These are phyloP conservation scores for Trichosporon sp. DNA, from an alignment of 1,284 basidiomycete genomes.

Conservation along the genomic window DNA sequence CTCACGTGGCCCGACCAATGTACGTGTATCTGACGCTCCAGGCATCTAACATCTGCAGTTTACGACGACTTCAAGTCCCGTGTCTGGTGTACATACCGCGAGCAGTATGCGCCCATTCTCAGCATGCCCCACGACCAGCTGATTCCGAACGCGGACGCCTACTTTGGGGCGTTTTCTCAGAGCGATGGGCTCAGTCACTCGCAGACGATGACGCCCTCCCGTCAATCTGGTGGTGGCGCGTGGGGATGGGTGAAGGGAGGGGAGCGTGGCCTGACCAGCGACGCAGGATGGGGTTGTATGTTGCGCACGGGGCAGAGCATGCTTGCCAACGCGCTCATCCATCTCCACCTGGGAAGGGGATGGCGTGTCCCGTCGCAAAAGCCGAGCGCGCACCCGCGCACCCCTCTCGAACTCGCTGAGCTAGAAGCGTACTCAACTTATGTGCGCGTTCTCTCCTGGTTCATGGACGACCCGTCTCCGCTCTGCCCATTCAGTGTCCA, in stretches of 20 bases:
- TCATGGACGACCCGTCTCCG: slow-evolving; percentile 83
- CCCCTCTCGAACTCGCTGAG: slow-evolving; percentile 25
- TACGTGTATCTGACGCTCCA: slow-evolving; percentile 25
- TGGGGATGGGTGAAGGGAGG: slow-evolving; percentile 50
- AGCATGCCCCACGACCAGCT: slow-evolving; percentile 51
- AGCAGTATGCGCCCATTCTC: slow-evolving; percentile 75
- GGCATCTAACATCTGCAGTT: slow-evolving; percentile 53
- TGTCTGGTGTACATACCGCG: slow-evolving; percentile 90
- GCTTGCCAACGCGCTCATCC: slow-evolving; percentile 79
- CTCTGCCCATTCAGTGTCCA: slow-evolving; percentile 94
- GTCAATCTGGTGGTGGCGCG: slow-evolving; percentile 18
- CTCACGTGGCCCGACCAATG: slow-evolving; percentile 47
- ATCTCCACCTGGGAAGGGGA: slow-evolving; percentile 78
- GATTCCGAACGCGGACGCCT: slow-evolving; percentile 38
- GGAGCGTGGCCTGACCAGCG: slow-evolving; percentile 81
- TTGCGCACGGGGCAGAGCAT: slow-evolving; percentile 88
- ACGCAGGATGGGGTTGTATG: slow-evolving; percentile 99
- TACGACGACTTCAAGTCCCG: slow-evolving; percentile 84
- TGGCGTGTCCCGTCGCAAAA: slow-evolving; percentile 61
- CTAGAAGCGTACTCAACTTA: slow-evolving; percentile 56
- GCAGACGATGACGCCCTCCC: slow-evolving; percentile 2
- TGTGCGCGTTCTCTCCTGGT: slow-evolving; percentile 86
- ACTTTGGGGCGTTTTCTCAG: slow-evolving; percentile 54
- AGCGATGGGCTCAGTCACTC: neutral
- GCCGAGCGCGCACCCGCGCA: slow-evolving; percentile 20